These are phyloP conservation scores for Russula earlei DNA, from an alignment of 768 basidiomycete genomes.

Conservation along the genomic window DNA sequence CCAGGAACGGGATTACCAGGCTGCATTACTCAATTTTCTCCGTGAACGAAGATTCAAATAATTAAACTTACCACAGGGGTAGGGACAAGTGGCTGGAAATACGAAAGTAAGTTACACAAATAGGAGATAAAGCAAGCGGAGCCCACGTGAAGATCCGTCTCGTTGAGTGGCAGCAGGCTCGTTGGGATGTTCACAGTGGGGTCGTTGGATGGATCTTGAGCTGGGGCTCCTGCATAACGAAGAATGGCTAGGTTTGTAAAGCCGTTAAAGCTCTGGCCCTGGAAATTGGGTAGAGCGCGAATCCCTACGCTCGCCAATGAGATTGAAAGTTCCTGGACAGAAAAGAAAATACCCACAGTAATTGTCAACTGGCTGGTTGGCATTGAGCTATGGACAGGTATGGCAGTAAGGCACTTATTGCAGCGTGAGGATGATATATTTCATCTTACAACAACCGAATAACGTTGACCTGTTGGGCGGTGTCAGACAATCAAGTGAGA, in stretches of 20 bases:
- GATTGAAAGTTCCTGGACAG: no score
- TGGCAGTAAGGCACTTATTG: background rate
- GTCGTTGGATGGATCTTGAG: background rate
- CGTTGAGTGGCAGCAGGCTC: background rate
- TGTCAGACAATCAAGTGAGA: background rate
- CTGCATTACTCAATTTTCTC: background rate
- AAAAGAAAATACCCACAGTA: background rate
- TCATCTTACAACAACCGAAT: constrained; percentile 9
- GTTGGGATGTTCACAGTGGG: background rate
- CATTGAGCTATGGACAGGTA: constrained; percentile 1
- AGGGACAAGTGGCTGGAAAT: background rate
- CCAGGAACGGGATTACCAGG: background rate
- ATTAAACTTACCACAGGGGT: background rate
- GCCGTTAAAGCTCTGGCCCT: no score
- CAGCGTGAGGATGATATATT: background rate
- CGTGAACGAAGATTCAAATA: background rate
- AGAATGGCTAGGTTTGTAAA: no score
- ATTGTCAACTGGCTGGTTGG: constrained; percentile 18
- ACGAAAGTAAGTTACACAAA: background rate
- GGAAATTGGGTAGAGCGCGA: no score
- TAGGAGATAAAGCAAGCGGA: no score
- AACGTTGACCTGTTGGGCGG: constrained; percentile 11
- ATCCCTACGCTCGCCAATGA: no score
- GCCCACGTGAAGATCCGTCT: constrained; percentile 1
- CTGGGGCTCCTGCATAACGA: no score